Evolutionary conservation across 2,329 filamentous ascomycete genomes (phyloP), one percentile per base, ranked within the genome.

Genomic region (Colletotrichum navitas): DNA sequence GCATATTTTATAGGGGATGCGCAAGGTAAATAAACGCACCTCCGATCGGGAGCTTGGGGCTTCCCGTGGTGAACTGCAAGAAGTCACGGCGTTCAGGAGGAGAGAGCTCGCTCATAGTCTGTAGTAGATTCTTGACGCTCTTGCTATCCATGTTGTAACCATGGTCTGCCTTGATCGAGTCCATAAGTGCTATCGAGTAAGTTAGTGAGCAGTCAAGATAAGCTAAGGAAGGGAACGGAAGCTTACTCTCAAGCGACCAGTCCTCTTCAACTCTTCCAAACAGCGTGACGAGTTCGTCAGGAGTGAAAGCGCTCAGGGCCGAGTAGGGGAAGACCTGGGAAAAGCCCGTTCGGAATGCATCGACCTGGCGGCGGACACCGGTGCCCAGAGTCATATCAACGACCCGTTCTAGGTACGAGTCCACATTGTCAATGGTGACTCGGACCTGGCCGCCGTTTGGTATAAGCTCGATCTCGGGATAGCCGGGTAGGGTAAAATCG

Each of bases 111-210:
- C 94, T 98, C 96, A 99, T 98, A 12, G 92, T 92, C 77, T 98
- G 94, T 24, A 99, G 87, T 75, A 99, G 81, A 77, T 99, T 98
- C 77, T 92, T 94, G 59, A 99, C 94, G 78, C 93, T 98, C 84
- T 92, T 93, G 86, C 95, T 98, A 80, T 99, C 96, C 89, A 99
- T 96, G 77, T 98, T 99, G 85, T 94, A 99, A 11, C 96, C 96
- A 79, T 99, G 96, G 77, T 99, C 96, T 36, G 96, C 96, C 84
- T 99, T 99, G 84, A 99, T 95, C 0, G 95, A 98, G 79, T 99
- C 96, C 89, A 97, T 97, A 51, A 99, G 89, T 71, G 96, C 94
- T 96, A 32, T n/a, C 72, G 54, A 58, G 72, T 61, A 70, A 52
- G 75, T 77, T 74, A 79, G 76, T 51, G 74, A 16, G 29, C 24